phyloP scores from a whole-genome alignment of 495 filamentous ascomycete genomes.

The Endocarpon pusillum region DNA sequence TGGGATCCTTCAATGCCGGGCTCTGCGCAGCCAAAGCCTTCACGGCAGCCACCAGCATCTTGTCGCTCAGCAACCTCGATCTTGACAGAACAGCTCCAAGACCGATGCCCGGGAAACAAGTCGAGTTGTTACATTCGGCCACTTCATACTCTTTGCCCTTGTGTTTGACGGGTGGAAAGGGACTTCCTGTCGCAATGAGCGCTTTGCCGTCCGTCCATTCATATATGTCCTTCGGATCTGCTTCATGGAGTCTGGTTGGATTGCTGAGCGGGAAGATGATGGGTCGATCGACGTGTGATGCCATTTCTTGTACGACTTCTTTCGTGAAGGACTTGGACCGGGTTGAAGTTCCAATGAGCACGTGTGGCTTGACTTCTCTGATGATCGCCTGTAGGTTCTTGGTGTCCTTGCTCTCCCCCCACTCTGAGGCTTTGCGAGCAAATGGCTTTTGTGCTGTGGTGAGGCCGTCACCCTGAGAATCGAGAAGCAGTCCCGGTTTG shows the following conservation, averaged over 20 bases:
- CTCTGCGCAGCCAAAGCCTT: slow-evolving; percentile 52
- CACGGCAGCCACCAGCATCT: slow-evolving; percentile 68
- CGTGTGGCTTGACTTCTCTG: slow-evolving; percentile 57
- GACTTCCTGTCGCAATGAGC: slow-evolving; percentile 71
- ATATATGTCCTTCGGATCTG: slow-evolving; percentile 57
- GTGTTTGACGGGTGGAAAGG: slow-evolving; percentile 61
- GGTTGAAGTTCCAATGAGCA: slow-evolving; percentile 73
- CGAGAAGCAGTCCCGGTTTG: slow-evolving; percentile 59
- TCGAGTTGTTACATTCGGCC: slow-evolving; percentile 83
- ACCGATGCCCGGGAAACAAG: slow-evolving; percentile 75
- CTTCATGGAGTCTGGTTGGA: slow-evolving; percentile 73
- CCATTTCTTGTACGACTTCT: slow-evolving; percentile 60
- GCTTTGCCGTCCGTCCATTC: slow-evolving; percentile 64
- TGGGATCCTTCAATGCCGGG: slow-evolving; percentile 44
- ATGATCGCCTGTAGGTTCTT: slow-evolving; percentile 49
- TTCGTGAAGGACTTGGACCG: slow-evolving; percentile 65
- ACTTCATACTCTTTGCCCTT: slow-evolving; percentile 48
- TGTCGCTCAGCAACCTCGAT: slow-evolving; percentile 43
- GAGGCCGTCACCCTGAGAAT: slow-evolving; percentile 40
- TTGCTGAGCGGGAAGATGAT: slow-evolving; percentile 79
- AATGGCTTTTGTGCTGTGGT: slow-evolving; percentile 49
- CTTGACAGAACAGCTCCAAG: slow-evolving; percentile 59
- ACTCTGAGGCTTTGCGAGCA: slow-evolving; percentile 47
- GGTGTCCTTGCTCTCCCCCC: slow-evolving; percentile 33
- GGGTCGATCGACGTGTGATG: slow-evolving; percentile 55